These are phyloP conservation scores for Grosmannia serpens DNA, from an alignment of 2,329 filamentous ascomycete species.

Conservation along the genomic window DNA sequence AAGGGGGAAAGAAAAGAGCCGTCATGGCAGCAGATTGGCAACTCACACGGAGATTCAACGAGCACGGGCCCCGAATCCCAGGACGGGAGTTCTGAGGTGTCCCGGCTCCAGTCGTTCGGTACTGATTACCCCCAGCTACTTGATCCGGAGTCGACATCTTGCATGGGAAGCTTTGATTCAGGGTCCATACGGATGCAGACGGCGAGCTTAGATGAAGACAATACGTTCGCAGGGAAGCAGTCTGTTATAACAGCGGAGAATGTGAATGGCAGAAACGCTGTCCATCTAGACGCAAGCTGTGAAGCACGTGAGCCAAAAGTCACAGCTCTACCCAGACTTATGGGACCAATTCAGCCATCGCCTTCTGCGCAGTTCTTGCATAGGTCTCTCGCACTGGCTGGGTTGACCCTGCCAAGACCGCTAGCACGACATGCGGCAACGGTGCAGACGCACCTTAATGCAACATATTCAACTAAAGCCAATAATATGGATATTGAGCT, in stretches of 20 bases:
- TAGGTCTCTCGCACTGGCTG: not conserved
- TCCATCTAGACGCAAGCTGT: not conserved
- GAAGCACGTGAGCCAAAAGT: not conserved
- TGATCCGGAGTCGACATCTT: not conserved
- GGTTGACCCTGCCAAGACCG: not conserved
- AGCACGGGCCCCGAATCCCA: not conserved
- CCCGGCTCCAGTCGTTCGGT: not conserved
- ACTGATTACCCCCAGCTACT: not conserved
- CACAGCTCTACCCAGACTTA: not conserved
- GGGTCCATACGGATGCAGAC: not conserved
- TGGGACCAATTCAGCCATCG: conserved; percentile 9
- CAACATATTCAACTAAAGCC: not conserved
- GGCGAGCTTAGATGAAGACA: not conserved
- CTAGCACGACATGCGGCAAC: not conserved
- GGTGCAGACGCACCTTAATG: not conserved
- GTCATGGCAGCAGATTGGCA: not conserved
- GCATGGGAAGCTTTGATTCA: not conserved
- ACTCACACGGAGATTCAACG: not conserved
- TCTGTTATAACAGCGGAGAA: not conserved
- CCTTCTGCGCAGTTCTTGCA: not conserved
- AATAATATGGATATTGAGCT: not conserved
- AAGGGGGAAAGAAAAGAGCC: not conserved
- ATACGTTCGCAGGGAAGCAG: not conserved
- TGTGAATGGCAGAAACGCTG: not conserved
- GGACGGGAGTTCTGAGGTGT: not conserved